phyloP scores from a whole-genome alignment of 2,329 filamentous ascomycete species.

The Emmonsia crescens region DNA sequence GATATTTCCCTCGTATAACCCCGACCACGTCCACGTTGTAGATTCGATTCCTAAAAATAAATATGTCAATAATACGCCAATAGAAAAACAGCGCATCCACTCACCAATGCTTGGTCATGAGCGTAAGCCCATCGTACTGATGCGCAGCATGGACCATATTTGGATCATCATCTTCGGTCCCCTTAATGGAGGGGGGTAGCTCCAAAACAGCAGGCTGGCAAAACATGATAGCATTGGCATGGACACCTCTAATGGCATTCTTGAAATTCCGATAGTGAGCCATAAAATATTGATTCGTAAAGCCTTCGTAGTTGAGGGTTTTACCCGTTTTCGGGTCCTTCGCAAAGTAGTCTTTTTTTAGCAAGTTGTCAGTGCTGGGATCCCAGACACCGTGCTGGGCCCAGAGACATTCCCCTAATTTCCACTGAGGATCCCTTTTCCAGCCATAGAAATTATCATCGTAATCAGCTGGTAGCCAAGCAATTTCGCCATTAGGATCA shows the following conservation, averaged over 20 bases:
- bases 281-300: constrained; percentile 88
- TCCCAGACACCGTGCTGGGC: constrained; percentile 97
- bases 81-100: constrained; percentile 15
- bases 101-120: constrained; percentile 93
- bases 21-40: constrained; percentile 98
- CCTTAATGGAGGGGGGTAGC: constrained; percentile 78
- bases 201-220: constrained; percentile 89
- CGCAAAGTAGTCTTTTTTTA: constrained; percentile 80
- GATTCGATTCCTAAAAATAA: constrained; percentile 55
- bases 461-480: constrained; percentile 74
- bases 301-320: constrained; percentile 66
- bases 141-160: constrained; percentile 89
- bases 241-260: constrained; percentile 61
- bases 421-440: constrained; percentile 80
- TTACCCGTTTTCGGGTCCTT: constrained; percentile 65
- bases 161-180: constrained; percentile 75
- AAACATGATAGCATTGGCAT: constrained; percentile 74
- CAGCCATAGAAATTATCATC: constrained; percentile 84
- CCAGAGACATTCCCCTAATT: constrained; percentile 90
- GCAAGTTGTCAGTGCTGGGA: constrained; percentile 59
- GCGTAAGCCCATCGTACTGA: constrained; percentile 91
- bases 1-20: constrained; percentile 76
- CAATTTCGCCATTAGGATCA: constrained; percentile 74
- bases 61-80: constrained; percentile 5
- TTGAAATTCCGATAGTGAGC: constrained; percentile 68